Percentiles rank a stretch among this genome's conserved stretches.
These are phyloP conservation scores for Hypoxylon sp. DNA, from an alignment of 2,329 filamentous ascomycete species.

Conservation along the genomic window DNA sequence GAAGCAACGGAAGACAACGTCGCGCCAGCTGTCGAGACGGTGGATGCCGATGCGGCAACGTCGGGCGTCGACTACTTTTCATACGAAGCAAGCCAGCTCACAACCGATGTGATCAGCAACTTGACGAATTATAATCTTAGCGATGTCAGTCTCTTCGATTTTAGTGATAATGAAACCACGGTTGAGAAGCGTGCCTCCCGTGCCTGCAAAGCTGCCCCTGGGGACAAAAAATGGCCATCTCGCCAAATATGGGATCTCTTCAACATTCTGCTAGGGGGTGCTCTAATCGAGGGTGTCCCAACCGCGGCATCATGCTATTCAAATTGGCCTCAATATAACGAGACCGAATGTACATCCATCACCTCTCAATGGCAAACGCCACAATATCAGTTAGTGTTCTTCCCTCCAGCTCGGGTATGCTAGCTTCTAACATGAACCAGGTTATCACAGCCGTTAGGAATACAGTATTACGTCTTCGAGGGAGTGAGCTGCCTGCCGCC, in stretches of 20 bases:
- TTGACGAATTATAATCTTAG: conserved; percentile 39
- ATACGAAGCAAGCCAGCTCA: conserved; percentile 34
- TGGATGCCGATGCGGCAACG: conserved; percentile 17
- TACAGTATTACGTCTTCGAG: conserved; percentile 51
- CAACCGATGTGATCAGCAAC: conserved; percentile 38
- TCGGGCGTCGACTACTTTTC: conserved; percentile 27
- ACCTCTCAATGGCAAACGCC: conserved; percentile 43
- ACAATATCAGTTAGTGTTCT: conserved; percentile 37
- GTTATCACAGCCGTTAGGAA: conserved; percentile 44
- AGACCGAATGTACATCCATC: conserved; percentile 42
- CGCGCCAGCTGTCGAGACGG: conserved; percentile 31
- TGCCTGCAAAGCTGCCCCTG: conserved; percentile 44
- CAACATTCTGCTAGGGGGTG: conserved; percentile 42
- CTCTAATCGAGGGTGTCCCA: conserved; percentile 47
- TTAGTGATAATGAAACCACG: conserved; percentile 21
- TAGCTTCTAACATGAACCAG: conserved; percentile 3
- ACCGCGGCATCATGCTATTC: conserved; percentile 47
- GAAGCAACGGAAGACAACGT: conserved; percentile 25
- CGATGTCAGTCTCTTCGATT: conserved; percentile 41
- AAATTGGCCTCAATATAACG: conserved; percentile 42
- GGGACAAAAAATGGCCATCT: conserved; percentile 43
- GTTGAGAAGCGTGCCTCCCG: conserved; percentile 18
- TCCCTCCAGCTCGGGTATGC: not conserved
- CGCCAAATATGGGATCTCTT: conserved; percentile 44
- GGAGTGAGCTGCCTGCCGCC: conserved; percentile 41